Base-by-base conservation (phyloP, 176 grass and related monocot species). In the Carex pumila region DNA sequence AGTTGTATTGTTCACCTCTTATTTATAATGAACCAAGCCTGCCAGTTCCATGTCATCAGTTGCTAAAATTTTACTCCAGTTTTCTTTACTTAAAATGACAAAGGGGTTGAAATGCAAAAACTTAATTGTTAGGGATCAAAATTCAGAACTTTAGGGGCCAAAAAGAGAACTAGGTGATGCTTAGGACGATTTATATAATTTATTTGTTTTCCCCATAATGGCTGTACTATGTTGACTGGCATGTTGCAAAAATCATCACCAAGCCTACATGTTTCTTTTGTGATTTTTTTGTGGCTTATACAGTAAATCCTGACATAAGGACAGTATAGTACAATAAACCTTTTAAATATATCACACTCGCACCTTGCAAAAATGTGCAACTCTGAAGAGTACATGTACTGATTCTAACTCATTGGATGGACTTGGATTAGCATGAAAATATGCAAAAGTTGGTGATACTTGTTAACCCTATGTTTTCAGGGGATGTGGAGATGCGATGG, bases 401-500 rank as follows among this genome's bases (percentile, higher is more conserved):
- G 19, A 62, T 25, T 62, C 8, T 62, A 25, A 62, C 60, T 62
- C 19, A 21, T 3, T 12, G 0, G 60, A 62, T 12, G 2, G 60
- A 62, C 60, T 62, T 62, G 21, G n/a, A 62, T 21, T 62, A 25
- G 19, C 19, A 29, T 22, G 19, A n/a, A 57, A 56, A 53, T 31
- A 30, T 54, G 50, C 12, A 78, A 47, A 56, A 57, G 50, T 52
- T 78, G 17, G 50, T 78, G 73, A 12, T 30, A 57, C 57, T 13
- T 34, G 25, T 53, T 82, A 29, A 52, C n/a, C 53, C 50, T 12
- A 19, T 55, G 18, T 91, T 54, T 90, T 34, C 65, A 98, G 96
- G 96, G 79, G 86, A 85, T 90, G 96, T 98, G 78, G 93, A 98
- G 50, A 98, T 98, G 96, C 89, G 93, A 47, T 98, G 96, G 96